Evolutionary conservation across 352 stramenopile species (phyloP), one percentile per base, ranked within the genome.

Genomic region (Phytophthora macrochlamydospora): DNA sequence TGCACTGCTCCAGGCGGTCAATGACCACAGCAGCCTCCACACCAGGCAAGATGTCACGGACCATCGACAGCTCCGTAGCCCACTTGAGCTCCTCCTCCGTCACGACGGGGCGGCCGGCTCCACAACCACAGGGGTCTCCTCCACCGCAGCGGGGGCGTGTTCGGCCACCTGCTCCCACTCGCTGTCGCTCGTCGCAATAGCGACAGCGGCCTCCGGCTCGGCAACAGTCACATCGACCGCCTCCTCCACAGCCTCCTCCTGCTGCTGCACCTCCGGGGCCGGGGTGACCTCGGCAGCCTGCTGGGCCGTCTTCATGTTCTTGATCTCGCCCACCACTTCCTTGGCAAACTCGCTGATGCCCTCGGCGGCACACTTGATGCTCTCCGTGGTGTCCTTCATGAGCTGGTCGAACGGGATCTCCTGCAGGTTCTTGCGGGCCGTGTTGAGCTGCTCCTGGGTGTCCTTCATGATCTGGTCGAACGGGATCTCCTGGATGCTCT

Each of bases 391-490:
- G 46, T 92, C 83, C 71, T 93, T 89, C 40, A 95, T 60, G 11
- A 94, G 71, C 65, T 92, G 81, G 54, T 95, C 87, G 44, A 95
- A 92, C 37, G 82, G 80, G 31, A 90, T 89, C 33, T 91, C 83
- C 64, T 90, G 76, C 43, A 91, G 62, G 43, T 64, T 67, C 50
- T 80, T 62, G 37, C 60, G 71, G 14, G 75, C 75, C 18, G 55
- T 51, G 43, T 66, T 49, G 2, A 86, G 61, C 65, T 68, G 80
- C 31, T 93, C 82, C 5, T 77, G 81, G 1, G 87, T 93, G 50
- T 92, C 83, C 73, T 93, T 89, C 40, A 95, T 62, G 13, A 94
- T 69, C 62, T 92, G 81, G 51, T 95, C 87, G 37, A 95, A 92
- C 7, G 87, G 85, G 37, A 94, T 92, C 37, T 95, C 87, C 64